Conservation (phyloP, 352 stramenopile species). For the Phytophthora pinifolia region DNA sequence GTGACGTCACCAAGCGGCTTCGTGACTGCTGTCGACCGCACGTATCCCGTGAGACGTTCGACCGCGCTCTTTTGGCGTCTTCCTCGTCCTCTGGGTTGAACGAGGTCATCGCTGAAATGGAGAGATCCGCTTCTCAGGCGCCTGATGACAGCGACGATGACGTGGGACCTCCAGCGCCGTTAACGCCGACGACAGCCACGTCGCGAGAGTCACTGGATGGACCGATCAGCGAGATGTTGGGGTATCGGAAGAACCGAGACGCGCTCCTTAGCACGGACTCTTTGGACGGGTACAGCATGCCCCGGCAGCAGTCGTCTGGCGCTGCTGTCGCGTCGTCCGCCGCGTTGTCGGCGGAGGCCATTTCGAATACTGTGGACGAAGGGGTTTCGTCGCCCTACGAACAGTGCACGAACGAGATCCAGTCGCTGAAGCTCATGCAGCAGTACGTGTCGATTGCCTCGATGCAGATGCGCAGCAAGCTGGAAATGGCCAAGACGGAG, state of each 20-base stretch:
- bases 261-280: slow-evolving; percentile 69
- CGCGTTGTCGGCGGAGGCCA: slow-evolving; percentile 21
- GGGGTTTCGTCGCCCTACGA: slow-evolving; percentile 47
- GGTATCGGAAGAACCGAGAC: slow-evolving; percentile 36
- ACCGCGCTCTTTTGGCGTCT: slow-evolving; percentile 72
- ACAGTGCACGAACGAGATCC: slow-evolving; percentile 73
- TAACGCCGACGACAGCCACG: slow-evolving; percentile 23
- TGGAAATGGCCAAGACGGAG: slow-evolving; percentile 82
- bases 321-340: slow-evolving; percentile 29
- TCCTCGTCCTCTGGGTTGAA: slow-evolving; percentile 45
- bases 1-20: slow-evolving; percentile 53
- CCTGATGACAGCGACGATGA: slow-evolving; percentile 38
- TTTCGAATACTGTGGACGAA: slow-evolving; percentile 29
- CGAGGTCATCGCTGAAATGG: slow-evolving; percentile 61
- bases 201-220: slow-evolving; percentile 35
- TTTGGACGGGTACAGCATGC: slow-evolving; percentile 54
- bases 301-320: slow-evolving; percentile 34
- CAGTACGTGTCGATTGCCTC: slow-evolving; percentile 88
- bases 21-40: slow-evolving; percentile 63
- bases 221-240: slow-evolving; percentile 19
- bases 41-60: slow-evolving; percentile 85
- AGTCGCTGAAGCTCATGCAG: slow-evolving; percentile 83
- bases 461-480: slow-evolving; percentile 89
- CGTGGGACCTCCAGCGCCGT: slow-evolving; percentile 13
- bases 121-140: slow-evolving; percentile 34